Conservation (phyloP, 805 yeast genomes). For the Ogataea trehaloabstinens region DNA sequence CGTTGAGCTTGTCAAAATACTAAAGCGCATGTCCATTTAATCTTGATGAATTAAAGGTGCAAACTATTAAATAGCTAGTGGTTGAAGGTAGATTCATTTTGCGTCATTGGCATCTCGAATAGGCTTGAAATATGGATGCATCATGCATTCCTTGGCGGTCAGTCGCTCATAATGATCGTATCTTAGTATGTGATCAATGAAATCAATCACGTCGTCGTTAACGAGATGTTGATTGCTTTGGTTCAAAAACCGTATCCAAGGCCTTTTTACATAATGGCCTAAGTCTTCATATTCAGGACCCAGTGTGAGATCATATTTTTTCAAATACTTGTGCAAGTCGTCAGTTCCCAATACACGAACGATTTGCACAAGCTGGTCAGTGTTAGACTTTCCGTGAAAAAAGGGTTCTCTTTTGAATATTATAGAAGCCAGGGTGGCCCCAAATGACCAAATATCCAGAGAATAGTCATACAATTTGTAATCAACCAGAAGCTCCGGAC, state of each 20-base stretch:
- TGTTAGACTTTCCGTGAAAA: conserved; percentile 87
- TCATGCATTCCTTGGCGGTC: conserved; percentile 87
- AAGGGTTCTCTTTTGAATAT: conserved; percentile 89
- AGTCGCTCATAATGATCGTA: conserved; percentile 88
- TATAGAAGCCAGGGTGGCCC: conserved; percentile 89
- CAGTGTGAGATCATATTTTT: conserved; percentile 67
- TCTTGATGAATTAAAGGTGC: background rate
- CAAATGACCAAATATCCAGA: conserved; percentile 90
- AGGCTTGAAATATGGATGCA: conserved; percentile 48
- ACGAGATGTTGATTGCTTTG: conserved; percentile 66
- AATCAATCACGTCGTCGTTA: conserved; percentile 71
- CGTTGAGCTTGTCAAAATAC: conserved; percentile 11
- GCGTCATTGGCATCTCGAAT: conserved; percentile 8
- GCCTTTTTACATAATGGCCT: conserved; percentile 72
- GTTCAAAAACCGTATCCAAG: conserved; percentile 82
- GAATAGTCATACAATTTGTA: conserved; percentile 88
- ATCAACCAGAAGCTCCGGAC: conserved; percentile 87
- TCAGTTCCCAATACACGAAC: conserved; percentile 86
- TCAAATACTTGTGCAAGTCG: conserved; percentile 63
- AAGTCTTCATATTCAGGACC: conserved; percentile 76
- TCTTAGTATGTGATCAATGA: conserved; percentile 73
- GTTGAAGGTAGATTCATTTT: background rate
- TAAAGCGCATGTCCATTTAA: conserved; percentile 7
- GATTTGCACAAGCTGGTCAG: conserved; percentile 88
- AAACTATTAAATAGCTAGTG: background rate